Evolutionary conservation across 2,329 filamentous ascomycete genomes (phyloP), one percentile per base, ranked within the genome.

Genomic region (Colletotrichum costaricense): DNA sequence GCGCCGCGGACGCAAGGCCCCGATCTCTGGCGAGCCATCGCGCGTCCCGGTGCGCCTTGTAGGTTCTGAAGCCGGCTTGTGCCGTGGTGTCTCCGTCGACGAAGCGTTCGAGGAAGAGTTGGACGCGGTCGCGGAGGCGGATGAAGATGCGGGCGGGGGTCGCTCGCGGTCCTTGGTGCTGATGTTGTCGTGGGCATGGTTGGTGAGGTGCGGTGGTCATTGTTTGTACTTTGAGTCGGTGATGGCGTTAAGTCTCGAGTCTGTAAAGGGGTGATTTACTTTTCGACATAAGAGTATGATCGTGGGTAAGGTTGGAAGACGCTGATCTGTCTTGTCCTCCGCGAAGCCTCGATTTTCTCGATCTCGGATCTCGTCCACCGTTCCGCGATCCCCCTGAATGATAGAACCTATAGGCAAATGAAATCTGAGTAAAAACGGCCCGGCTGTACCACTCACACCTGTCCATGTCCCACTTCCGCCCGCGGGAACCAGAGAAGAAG

Each of bases 91-190:
- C 60, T 6, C 55, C 30, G 46, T 74, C 69, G 35, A 73, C 64
- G 49, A 56, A 63, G 49, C 54, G 69, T 19, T 64, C 42, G 28
- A 72, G 69, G 14, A 74, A 19, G 42, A 72, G 49, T 46, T 73
- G 69, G 28, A 73, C 54, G 57, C 64, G 64, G 33, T 74, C 73
- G 60, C 65, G 65, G 30, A 74, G 69, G 11, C 73, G 73, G 14
- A 63, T 8, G 49, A 69, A n/a, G 22, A 35, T 63, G 49, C 73
- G 64, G 35, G 38, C 59, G 22, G 30, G 59, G 5, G 72, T 73
- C 54, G 55, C 59, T 16, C 58, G 56, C 11, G 63, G 60, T 11
- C 35, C 49, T 42, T 35, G n/a, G 16, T 26, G 33, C 12, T 24
- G 30, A n/a, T 7, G 22, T 16, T 12, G 4, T 12, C 35, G 33